Percentiles rank a stretch among this genome's conserved stretches.
phyloP scores from a whole-genome alignment of 108 stramenopile species.

The Cyclotella baltica region DNA sequence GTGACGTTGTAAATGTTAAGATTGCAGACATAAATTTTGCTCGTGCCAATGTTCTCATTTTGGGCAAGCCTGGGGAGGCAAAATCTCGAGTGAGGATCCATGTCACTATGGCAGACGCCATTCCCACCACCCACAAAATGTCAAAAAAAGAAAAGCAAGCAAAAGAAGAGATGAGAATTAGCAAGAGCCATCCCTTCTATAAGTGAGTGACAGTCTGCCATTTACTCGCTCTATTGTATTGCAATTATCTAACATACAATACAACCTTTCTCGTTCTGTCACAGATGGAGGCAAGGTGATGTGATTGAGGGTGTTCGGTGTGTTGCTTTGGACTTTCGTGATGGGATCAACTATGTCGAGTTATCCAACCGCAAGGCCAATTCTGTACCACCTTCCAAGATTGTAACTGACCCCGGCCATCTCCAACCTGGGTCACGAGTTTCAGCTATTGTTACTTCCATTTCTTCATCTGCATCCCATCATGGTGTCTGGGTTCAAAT shows the following conservation, averaged over 20 bases:
- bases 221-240: not conserved
- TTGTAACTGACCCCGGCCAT: conserved; percentile 55
- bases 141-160: conserved; percentile 52
- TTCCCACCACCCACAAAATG: conserved; percentile 28
- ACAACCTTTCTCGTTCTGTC: not conserved
- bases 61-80: conserved; percentile 33
- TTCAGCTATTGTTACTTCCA: conserved; percentile 58
- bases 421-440: conserved; percentile 65
- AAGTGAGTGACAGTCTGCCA: conserved; percentile 1
- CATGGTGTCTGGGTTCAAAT: conserved; percentile 73
- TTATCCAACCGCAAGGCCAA: conserved; percentile 44
- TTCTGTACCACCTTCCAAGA: conserved; percentile 34
- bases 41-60: conserved; percentile 56
- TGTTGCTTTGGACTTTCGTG: conserved; percentile 53
- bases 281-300: conserved; percentile 58
- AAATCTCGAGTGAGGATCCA: conserved; percentile 66
- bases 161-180: conserved; percentile 56
- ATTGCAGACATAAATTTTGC: conserved; percentile 55
- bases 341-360: conserved; percentile 65
- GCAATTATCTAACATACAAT: not conserved
- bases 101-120: conserved; percentile 69
- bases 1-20: conserved; percentile 58
- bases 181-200: conserved; percentile 80
- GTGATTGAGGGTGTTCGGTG: conserved; percentile 61
- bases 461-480: conserved; percentile 49